A percentile compares a stretch with the other conserved stretches of the same genome.
Evolutionary conservation across 2,329 filamentous ascomycete species (phyloP).

Genomic region (Akanthomyces dipterigenus): DNA sequence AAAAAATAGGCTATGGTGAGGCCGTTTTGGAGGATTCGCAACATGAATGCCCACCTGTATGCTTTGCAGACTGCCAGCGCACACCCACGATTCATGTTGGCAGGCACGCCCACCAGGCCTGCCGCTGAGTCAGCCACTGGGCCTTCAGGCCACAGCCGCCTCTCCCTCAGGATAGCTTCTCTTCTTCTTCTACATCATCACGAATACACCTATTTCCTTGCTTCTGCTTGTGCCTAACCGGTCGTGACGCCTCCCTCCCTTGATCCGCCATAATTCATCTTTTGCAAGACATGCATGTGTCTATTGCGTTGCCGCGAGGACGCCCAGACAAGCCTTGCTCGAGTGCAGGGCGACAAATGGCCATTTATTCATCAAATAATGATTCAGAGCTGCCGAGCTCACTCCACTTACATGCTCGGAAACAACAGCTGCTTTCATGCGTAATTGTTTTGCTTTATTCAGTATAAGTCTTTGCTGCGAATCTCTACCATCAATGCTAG

Average conservation of each 20-base stretch:
- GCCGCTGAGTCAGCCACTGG: no score
- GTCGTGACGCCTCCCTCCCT: no score
- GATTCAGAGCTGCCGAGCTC: no score
- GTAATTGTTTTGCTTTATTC: background rate
- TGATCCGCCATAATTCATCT: no score
- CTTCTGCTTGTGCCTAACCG: no score
- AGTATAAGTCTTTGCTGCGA: background rate
- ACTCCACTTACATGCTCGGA: no score
- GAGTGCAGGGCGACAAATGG: background rate
- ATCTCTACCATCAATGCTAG: background rate
- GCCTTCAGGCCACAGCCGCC: no score
- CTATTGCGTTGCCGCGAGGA: background rate
- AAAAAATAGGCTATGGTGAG: background rate
- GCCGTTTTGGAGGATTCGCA: background rate
- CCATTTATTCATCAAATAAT: background rate
- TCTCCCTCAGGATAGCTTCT: no score
- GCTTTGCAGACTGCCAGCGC: background rate
- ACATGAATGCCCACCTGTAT: background rate
- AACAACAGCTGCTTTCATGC: background rate
- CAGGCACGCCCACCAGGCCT: no score
- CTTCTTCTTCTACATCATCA: no score
- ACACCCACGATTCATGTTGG: no score
- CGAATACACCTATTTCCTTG: no score
- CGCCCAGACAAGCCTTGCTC: background rate
- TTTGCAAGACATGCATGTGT: constrained; percentile 4